phyloP scores from a whole-genome alignment of 129 eudicot genomes.

The Flaveria brownii region DNA sequence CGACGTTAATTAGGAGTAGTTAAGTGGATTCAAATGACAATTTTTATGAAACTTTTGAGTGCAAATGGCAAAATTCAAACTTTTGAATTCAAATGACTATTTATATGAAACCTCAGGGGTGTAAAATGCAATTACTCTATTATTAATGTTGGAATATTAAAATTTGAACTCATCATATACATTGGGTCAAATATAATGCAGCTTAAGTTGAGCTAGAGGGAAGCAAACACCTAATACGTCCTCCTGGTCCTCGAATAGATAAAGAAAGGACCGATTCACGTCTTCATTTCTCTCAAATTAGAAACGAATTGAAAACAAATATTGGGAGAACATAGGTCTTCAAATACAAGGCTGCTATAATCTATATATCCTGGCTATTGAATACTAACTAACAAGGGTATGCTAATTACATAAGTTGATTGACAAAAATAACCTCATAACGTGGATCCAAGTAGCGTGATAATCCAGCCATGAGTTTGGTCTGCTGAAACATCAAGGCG shows the following conservation, averaged over 20 bases:
- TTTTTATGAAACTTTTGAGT: too few species aligned
- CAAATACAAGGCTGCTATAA: neutral
- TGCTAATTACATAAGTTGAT: neutral
- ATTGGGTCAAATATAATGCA: too few species aligned
- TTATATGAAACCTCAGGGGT: too few species aligned
- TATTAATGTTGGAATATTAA: too few species aligned
- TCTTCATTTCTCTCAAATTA: neutral
- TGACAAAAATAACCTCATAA: neutral
- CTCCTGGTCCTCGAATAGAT: neutral
- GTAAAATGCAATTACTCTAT: too few species aligned
- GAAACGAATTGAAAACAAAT: conserved; percentile 1
- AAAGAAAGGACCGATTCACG: neutral
- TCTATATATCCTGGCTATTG: neutral
- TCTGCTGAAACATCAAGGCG: conserved; percentile 13
- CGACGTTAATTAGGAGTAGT: too few species aligned
- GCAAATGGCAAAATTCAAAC: too few species aligned
- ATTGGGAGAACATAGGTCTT: neutral
- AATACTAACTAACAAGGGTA: conserved; percentile 9
- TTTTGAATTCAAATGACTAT: too few species aligned
- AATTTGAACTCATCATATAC: too few species aligned
- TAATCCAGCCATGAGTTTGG: neutral
- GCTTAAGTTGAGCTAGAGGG: too few species aligned
- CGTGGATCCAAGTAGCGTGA: neutral
- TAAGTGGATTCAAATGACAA: too few species aligned
- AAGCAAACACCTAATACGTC: too few species aligned